Base-by-base conservation (phyloP, 345 rosid genomes). In the Pugionium cornutum region DNA sequence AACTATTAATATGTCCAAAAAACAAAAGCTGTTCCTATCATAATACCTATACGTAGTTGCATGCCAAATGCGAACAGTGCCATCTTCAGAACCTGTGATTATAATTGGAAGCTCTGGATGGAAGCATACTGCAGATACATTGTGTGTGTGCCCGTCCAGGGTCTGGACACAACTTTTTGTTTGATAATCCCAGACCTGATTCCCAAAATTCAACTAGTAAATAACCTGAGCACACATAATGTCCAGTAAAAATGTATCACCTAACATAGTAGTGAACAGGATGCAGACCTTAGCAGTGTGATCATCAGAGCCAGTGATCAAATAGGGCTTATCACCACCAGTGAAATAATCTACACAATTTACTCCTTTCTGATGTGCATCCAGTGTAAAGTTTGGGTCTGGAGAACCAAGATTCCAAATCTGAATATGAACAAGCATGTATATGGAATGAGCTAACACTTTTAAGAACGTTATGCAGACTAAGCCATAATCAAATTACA, bases 391-490 rank as follows among this genome's bases (percentile, higher is more conserved):
- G 74, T 89, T 89, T 63, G 97, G 95, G 60, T 87, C 95, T 26
- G 95, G 95, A 45, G 97, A 89, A 64, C 97, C 97, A 79, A 89
- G 91, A 83, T 89, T 89, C 97, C 97, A 89, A 66, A 89, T 89
- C 97, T 89, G 74, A 30, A 67, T 51, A 75, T 26, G 25, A 56
- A 64, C 55, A 70, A 9, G 78, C 44, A 72, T 43, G 56, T 28
- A 60, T 25, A 36, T 8, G 56, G 68, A 41, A 53, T 39, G 58
- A 66, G 62, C 32, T 11, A 42, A 34, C 58, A 34, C 35, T 32
- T 67, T 53, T 27, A n/a, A 61, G 42, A 67, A 61, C 44, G 64
- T 27, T 7, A 37, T 29, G 8, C 36, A 4, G 55, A 25, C 39
- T 58, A 61, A 48, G 30, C 60, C 66, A 41, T 26, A 30, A 37